Conservation (phyloP, 192 early-diverging fungal species). For the Backusella circina region DNA sequence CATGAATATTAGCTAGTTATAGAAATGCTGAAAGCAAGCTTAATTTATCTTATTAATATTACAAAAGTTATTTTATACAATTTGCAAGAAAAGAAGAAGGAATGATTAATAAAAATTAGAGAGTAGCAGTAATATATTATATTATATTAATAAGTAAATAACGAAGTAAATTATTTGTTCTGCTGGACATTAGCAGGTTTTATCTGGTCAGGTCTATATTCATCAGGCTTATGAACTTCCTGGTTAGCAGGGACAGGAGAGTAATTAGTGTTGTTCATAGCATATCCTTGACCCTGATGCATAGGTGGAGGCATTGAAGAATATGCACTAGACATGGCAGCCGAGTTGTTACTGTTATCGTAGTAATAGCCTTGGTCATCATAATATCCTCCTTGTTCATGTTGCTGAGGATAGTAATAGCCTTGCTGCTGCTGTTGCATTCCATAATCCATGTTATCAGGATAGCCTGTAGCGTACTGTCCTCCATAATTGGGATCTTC, state of each 20-base stretch:
- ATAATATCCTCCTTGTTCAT: conserved; percentile 3
- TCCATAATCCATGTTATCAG: not conserved
- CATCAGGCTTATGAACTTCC: conserved; percentile 7
- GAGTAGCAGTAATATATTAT: not conserved
- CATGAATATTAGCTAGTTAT: not conserved
- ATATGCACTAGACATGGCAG: not conserved
- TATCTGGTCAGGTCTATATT: not conserved
- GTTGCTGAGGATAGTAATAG: conserved; percentile 14
- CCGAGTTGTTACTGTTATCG: not conserved
- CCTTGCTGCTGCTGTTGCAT: conserved; percentile 16
- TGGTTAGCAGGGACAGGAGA: not conserved
- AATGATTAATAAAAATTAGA: not conserved
- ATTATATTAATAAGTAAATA: conserved; percentile 2
- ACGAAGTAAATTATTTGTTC: conserved; percentile 1
- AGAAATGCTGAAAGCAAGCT: not conserved
- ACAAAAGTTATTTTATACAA: not conserved
- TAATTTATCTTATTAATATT: not conserved
- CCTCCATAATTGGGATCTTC: not conserved
- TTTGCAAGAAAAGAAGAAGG: not conserved
- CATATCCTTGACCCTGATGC: not conserved
- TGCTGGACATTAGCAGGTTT: not conserved
- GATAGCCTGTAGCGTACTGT: conserved; percentile 2
- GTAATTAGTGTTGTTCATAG: conserved; percentile 1
- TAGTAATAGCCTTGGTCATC: conserved; percentile 13
- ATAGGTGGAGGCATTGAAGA: not conserved